These are phyloP conservation scores for Citrus mangshanensis DNA, from an alignment of 345 rosid species.

Conservation along the genomic window DNA sequence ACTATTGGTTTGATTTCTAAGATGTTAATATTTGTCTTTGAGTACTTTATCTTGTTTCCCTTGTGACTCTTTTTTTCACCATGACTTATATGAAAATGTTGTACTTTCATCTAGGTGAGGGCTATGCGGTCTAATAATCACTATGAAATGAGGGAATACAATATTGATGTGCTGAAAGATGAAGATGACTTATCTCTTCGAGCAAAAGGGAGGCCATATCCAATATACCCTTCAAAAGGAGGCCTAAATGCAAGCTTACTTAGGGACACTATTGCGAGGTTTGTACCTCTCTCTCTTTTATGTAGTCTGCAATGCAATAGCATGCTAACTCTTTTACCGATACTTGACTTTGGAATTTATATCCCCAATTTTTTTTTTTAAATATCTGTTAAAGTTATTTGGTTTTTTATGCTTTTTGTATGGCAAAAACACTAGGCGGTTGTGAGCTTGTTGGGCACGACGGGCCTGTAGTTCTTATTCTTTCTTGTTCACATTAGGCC, in stretches of 20 bases:
- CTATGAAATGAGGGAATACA: slow-evolving; percentile 87
- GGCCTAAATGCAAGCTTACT: slow-evolving; percentile 68
- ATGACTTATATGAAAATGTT: slow-evolving; percentile 7
- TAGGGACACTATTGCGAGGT: slow-evolving; percentile 70
- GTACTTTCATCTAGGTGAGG: slow-evolving; percentile 44
- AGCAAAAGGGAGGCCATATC: slow-evolving; percentile 69
- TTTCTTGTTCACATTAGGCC: neutral
- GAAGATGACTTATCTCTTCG: slow-evolving; percentile 51
- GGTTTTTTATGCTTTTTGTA: neutral
- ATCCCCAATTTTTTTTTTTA: neutral
- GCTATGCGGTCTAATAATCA: slow-evolving; percentile 56
- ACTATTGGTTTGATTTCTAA: neutral
- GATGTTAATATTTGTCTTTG: neutral
- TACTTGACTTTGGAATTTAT: neutral
- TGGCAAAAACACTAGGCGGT: neutral
- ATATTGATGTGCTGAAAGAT: slow-evolving; percentile 75
- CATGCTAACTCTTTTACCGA: neutral
- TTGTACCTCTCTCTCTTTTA: slow-evolving; percentile 11
- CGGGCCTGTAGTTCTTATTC: neutral
- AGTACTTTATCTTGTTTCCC: neutral
- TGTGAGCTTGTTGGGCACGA: neutral
- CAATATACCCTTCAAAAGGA: slow-evolving; percentile 95
- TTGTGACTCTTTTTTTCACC: slow-evolving; percentile 10
- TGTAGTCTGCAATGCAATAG: slow-evolving; percentile 2
- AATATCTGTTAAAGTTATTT: neutral